Evolutionary conservation across 1,284 basidiomycete species (phyloP), one percentile per base, ranked within the genome.

Genomic region (Cryptococcus sp.): DNA sequence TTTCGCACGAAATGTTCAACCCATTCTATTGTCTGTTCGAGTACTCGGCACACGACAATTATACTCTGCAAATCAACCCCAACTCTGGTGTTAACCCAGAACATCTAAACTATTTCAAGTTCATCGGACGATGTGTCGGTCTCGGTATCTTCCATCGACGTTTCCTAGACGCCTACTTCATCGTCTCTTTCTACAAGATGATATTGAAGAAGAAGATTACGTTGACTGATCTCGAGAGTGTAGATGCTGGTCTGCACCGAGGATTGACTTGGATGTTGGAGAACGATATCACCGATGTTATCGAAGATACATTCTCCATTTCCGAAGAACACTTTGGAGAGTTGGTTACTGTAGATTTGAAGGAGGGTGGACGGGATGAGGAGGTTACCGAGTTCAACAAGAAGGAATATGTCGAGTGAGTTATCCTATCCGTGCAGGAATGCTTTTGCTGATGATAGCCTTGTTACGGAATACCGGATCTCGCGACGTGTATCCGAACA

Each of bases 21-120:
- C 92, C 92, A n/a, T 96, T 94, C 78, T 99, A 98, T 76, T 96
- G 96, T 63, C 80, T 99, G 42, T 99, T 99, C 77, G 93, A 98
- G 78, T 98, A 98, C 77, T 98, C 94, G 1, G 89, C 96, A 13
- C 92, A 97, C 75, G 96, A 98, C 81, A 98, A 98, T 78, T 98
- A 98, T 78, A 99, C 96, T 4, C 83, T 98, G 11, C 93, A 97
- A 78, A 94, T 97, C 78, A 97, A 97, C 76, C 92, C 92, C 47
- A 92, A 93, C 62, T 96, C 91, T 14, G 91, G 88, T 52, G 91
- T 98, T 71, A 98, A 98, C 75, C 96, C 94, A 0, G 96, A 99
- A 74, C 96, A 99, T 76, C 77, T 99, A 64, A 97, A 92, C 78
- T 99, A 98, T 79, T 98, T 98, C 85, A 97, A 96, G 79, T 98